phyloP scores from a whole-genome alignment of 345 rosid genomes.

The Kernera saxatilis region DNA sequence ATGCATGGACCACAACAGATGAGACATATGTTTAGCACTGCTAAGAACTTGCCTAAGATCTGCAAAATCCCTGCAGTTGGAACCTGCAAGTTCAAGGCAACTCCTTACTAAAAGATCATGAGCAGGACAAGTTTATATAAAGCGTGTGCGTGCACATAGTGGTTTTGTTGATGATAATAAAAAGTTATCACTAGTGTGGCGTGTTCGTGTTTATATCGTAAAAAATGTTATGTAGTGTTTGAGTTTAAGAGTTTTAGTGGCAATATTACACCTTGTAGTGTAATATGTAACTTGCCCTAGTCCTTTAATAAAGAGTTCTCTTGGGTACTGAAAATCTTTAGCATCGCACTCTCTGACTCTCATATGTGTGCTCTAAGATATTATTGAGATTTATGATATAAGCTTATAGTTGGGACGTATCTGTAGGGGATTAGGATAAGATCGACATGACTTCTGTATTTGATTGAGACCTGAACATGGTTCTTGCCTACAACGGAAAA shows the following conservation, averaged over 20 bases:
- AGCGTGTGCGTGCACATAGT: neutral
- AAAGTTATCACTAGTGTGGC: neutral
- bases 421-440: no score
- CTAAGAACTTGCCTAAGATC: constrained; percentile 10
- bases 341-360: neutral
- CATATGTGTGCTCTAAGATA: neutral
- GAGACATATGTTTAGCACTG: constrained; percentile 3
- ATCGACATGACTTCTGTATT: neutral
- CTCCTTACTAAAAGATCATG: constrained; percentile 10
- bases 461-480: neutral
- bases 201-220: constrained; percentile 3
- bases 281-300: constrained; percentile 7
- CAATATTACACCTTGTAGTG: neutral
- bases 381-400: neutral
- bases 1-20: constrained; percentile 7
- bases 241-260: neutral
- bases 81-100: constrained; percentile 2
- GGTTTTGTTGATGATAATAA: neutral
- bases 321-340: neutral
- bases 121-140: neutral
- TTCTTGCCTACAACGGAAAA: no score
- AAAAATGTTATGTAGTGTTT: neutral
- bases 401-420: no score
- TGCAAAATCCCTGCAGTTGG: constrained; percentile 12
- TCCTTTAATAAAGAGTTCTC: neutral